A percentile compares a stretch with the other conserved stretches of the same genome.
Evolutionary conservation across 306 rosid species (phyloP).

Genomic region (Ziziphus jujuba): DNA sequence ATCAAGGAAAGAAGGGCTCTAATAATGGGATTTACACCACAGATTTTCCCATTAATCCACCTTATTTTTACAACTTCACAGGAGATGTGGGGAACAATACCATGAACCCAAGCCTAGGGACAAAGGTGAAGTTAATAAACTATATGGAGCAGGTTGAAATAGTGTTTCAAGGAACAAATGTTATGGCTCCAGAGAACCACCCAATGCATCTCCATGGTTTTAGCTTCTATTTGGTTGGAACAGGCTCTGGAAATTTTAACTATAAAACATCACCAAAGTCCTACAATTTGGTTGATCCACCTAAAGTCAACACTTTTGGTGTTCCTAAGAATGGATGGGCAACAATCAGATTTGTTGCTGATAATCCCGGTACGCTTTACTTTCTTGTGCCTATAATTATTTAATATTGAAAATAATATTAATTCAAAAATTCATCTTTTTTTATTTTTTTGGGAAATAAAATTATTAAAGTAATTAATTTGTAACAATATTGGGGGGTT

Average conservation of each 20-base stretch:
- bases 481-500: too few species aligned
- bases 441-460: too few species aligned
- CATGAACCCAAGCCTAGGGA: conserved; percentile 29
- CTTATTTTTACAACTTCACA: conserved; percentile 39
- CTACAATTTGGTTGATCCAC: conserved; percentile 36
- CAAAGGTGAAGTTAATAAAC: conserved; percentile 42
- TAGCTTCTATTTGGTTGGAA: conserved; percentile 36
- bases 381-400: too few species aligned
- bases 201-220: conserved; percentile 34
- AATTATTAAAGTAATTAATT: too few species aligned
- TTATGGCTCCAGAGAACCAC: conserved; percentile 31
- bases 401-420: too few species aligned
- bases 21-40: conserved; percentile 14
- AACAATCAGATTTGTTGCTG: conserved; percentile 25
- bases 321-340: conserved; percentile 33
- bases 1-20: too few species aligned
- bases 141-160: conserved; percentile 43
- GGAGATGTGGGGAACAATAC: conserved; percentile 17
- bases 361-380: not conserved
- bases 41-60: conserved; percentile 47
- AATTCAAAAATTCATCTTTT: too few species aligned
- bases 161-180: conserved; percentile 48
- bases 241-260: conserved; percentile 5
- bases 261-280: not conserved
- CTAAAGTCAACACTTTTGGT: conserved; percentile 18